A percentile compares a stretch with the other conserved stretches of the same genome.
phyloP scores from a whole-genome alignment of 2,329 filamentous ascomycete genomes.

The Aspergillus puulaauensis region DNA sequence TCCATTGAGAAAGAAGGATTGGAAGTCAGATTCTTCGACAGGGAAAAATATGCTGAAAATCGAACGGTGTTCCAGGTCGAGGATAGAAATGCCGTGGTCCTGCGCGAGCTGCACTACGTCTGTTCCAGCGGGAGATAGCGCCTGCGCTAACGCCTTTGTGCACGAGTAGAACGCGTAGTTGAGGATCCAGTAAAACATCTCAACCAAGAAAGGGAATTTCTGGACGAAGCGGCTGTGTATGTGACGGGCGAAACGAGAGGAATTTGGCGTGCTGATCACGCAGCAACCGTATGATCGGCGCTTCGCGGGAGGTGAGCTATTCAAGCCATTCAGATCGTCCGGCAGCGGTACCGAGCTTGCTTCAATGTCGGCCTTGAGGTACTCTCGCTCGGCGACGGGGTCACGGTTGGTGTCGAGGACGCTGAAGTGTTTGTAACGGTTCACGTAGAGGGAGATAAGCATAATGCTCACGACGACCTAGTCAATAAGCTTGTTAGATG shows the following conservation, averaged over 20 bases:
- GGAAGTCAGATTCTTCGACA: constrained; percentile 44
- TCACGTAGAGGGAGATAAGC: constrained; percentile 50
- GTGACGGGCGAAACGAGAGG: constrained; percentile 60
- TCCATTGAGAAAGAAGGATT: constrained; percentile 45
- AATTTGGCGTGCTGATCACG: constrained; percentile 56
- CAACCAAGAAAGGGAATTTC: constrained; percentile 68
- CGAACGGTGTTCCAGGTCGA: constrained; percentile 45
- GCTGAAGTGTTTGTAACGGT: constrained; percentile 45
- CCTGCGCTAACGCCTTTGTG: constrained; percentile 54
- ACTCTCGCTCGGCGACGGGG: constrained; percentile 1
- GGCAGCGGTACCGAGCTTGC: constrained; percentile 1
- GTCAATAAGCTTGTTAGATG: not conserved
- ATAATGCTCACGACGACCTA: constrained; percentile 54
- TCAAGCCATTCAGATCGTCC: constrained; percentile 26
- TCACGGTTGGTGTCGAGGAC: constrained; percentile 34
- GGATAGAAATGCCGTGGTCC: constrained; percentile 44
- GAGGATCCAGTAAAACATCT: constrained; percentile 73
- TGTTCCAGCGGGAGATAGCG: constrained; percentile 51
- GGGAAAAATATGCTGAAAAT: constrained; percentile 42
- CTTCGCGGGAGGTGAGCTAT: constrained; percentile 9
- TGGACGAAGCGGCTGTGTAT: constrained; percentile 63
- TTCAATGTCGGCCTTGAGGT: constrained; percentile 8
- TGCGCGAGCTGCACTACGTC: constrained; percentile 49
- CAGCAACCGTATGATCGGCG: constrained; percentile 47
- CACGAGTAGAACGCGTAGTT: constrained; percentile 65